These are phyloP conservation scores for Pestalotiopsis fici DNA, from an alignment of 2,329 filamentous ascomycete genomes.

Conservation along the genomic window DNA sequence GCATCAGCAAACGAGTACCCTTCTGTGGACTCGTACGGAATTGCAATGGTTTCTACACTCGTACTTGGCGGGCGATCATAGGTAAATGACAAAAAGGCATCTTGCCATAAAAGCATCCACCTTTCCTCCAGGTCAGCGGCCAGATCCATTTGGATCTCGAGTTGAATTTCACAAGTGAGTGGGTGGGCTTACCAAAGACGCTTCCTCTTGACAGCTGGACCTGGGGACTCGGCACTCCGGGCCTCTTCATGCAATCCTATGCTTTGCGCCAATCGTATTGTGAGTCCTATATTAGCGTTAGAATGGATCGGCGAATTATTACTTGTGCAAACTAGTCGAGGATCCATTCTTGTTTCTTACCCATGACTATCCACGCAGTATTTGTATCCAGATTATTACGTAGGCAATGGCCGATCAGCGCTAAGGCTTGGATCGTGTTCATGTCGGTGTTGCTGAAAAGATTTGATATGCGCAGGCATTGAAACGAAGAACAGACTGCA, in stretches of 20 bases:
- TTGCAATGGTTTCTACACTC: neutral
- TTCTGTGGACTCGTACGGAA: neutral
- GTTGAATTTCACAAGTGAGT: neutral
- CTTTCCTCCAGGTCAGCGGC: neutral
- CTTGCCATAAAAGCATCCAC: conserved; percentile 5
- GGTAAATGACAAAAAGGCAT: conserved; percentile 1
- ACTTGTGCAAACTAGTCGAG: neutral
- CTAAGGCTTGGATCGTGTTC: conserved; percentile 2
- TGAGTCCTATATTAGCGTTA: neutral
- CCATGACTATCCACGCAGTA: conserved; percentile 6
- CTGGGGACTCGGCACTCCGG: neutral
- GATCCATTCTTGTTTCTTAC: neutral
- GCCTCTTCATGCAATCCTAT: conserved; percentile 3
- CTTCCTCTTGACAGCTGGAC: neutral
- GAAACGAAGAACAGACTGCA: conserved; percentile 1
- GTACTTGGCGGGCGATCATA: conserved; percentile 3
- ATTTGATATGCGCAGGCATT: conserved; percentile 2
- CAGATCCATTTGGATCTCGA: neutral
- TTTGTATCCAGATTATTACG: conserved; percentile 6
- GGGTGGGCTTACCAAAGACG: neutral
- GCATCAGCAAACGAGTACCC: neutral
- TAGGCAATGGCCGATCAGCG: conserved; percentile 5
- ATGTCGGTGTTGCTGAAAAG: conserved; percentile 5
- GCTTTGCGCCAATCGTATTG: conserved; percentile 6
- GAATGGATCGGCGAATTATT: neutral